Evolutionary conservation across 108 stramenopile genomes (phyloP).

Genomic region (Mayamaea pseudoterrestris): DNA sequence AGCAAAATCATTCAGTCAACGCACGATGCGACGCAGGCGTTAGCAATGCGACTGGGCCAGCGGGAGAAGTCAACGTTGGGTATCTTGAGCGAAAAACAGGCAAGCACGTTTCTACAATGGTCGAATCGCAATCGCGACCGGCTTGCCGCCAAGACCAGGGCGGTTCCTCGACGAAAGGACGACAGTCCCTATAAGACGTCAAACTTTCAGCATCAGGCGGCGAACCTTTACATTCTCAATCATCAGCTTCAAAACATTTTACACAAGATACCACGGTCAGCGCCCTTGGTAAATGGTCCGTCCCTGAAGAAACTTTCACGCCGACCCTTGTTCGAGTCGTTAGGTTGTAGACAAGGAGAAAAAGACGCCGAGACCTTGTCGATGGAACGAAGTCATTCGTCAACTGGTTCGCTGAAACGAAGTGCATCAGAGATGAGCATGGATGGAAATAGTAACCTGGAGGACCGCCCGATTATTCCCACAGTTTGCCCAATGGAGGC

Average conservation of each 20-base stretch:
- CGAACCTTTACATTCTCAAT: constrained; percentile 79
- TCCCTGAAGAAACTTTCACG: constrained; percentile 43
- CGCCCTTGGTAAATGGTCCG: constrained; percentile 16
- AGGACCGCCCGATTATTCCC: constrained; percentile 13
- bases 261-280: constrained; percentile 9
- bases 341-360: constrained; percentile 30
- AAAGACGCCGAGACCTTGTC: constrained; percentile 23
- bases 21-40: constrained; percentile 36
- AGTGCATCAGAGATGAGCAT: constrained; percentile 35
- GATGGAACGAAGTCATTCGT: constrained; percentile 39
- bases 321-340: constrained; percentile 75
- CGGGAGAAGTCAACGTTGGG: constrained; percentile 18
- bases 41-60: constrained; percentile 27
- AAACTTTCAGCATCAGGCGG: constrained; percentile 45
- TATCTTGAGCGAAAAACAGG: constrained; percentile 51
- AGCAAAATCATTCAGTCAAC: constrained; percentile 42
- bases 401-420: constrained; percentile 64
- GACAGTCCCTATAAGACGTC: constrained; percentile 18
- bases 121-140: constrained; percentile 27
- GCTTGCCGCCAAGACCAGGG: constrained; percentile 10
- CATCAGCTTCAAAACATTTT: constrained; percentile 43
- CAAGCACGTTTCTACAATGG: constrained; percentile 59
- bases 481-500: constrained; percentile 32
- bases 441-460: constrained; percentile 17
- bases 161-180: constrained; percentile 2